phyloP scores from a whole-genome alignment of 495 filamentous ascomycete genomes.

The Penicillium macrosclerotiorum region DNA sequence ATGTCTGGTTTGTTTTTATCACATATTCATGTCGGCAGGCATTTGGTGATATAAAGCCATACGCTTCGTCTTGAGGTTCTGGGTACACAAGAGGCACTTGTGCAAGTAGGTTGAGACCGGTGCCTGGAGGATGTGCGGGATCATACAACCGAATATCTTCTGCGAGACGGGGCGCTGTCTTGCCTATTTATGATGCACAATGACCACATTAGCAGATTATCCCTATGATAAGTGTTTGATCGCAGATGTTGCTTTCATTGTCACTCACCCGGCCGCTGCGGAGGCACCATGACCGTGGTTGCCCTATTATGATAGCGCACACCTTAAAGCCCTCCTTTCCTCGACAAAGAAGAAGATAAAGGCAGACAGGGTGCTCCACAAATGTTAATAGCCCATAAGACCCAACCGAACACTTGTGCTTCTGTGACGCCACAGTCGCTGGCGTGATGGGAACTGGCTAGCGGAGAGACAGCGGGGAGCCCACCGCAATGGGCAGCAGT shows the following conservation, averaged over 20 bases:
- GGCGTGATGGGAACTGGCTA: slow-evolving; percentile 11
- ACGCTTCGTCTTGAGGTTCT: slow-evolving; percentile 26
- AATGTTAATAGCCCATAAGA: slow-evolving; percentile 6
- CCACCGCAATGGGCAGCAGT: slow-evolving; percentile 22
- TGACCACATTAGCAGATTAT: background rate
- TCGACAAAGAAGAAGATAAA: background rate
- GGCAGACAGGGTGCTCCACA: slow-evolving; percentile 12
- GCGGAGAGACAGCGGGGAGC: slow-evolving; percentile 31
- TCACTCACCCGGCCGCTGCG: slow-evolving; percentile 37
- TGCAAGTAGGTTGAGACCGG: slow-evolving; percentile 53
- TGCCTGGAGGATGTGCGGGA: slow-evolving; percentile 43
- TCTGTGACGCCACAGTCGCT: background rate
- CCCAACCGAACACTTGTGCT: background rate
- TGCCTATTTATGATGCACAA: slow-evolving; percentile 41
- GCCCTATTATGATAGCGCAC: slow-evolving; percentile 13
- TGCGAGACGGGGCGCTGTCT: slow-evolving; percentile 60
- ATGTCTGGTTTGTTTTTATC: slow-evolving; percentile 51
- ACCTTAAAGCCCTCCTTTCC: background rate
- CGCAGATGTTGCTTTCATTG: background rate
- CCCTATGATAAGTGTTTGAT: background rate
- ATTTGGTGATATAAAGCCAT: slow-evolving; percentile 33
- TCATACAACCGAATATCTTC: slow-evolving; percentile 59
- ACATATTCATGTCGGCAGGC: slow-evolving; percentile 58
- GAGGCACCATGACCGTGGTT: slow-evolving; percentile 31
- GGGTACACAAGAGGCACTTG: slow-evolving; percentile 47